Percentiles rank a stretch among this genome's conserved stretches.
Conservation (phyloP, 441 rosid genomes). For the Arabidopsis lyrata region DNA sequence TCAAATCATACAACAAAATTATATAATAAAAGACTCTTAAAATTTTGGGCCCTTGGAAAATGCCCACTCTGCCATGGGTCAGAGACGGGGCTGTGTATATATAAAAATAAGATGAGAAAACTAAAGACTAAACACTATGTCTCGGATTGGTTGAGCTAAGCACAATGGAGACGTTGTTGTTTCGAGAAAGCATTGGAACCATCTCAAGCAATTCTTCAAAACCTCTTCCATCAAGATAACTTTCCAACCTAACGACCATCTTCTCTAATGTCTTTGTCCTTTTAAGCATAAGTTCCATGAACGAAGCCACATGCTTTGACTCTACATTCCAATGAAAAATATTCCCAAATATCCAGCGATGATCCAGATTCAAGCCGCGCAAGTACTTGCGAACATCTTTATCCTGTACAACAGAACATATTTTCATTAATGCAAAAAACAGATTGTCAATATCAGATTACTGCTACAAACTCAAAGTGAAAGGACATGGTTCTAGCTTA, state of each 20-base stretch:
- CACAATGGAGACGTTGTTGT: not conserved
- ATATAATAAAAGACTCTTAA: no score
- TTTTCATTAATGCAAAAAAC: not conserved
- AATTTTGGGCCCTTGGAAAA: no score
- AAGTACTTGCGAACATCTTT: not conserved
- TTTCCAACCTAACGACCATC: not conserved
- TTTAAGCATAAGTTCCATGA: constrained; percentile 17
- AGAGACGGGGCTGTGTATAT: no score
- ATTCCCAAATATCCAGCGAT: not conserved
- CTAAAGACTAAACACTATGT: no score
- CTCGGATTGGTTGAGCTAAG: not conserved
- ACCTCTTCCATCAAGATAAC: not conserved
- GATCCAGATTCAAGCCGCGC: not conserved
- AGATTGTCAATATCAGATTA: not conserved
- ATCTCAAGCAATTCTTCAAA: constrained; percentile 30
- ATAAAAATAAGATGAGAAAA: no score
- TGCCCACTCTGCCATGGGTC: no score
- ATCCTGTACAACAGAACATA: not conserved
- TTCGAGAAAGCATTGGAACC: constrained; percentile 3
- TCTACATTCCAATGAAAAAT: not conserved
- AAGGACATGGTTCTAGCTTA: not conserved
- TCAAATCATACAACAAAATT: no score
- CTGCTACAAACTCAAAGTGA: not conserved
- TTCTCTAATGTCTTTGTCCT: not conserved
- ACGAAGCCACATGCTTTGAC: constrained; percentile 3